phyloP scores from a whole-genome alignment of 1,284 basidiomycete genomes.

The Phylloporus sp. region DNA sequence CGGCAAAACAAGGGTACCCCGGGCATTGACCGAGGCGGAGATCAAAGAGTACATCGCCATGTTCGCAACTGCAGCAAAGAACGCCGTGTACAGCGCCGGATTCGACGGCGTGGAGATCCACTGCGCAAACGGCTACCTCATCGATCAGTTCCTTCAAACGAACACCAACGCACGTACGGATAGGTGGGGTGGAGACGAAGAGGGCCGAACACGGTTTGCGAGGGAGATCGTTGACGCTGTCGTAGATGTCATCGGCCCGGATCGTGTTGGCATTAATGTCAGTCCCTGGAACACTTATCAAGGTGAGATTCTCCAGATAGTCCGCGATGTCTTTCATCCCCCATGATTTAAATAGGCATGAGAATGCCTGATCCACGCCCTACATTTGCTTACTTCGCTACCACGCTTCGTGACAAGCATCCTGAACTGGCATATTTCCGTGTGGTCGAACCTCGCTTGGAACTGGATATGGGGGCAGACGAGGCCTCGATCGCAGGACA shows the following conservation, averaged over 20 bases:
- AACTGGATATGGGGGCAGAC: slow-evolving; percentile 11
- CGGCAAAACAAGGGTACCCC: background rate
- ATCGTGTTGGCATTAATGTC: background rate
- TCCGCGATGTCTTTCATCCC: background rate
- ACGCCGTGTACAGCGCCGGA: background rate
- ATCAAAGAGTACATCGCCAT: background rate
- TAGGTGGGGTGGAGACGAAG: background rate
- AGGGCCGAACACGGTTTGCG: background rate
- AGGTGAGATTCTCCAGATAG: background rate
- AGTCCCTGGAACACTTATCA: background rate
- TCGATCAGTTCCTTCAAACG: background rate
- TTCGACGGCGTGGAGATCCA: no score
- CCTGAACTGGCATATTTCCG: slow-evolving; percentile 63
- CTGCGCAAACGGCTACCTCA: no score
- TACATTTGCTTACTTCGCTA: slow-evolving; percentile 40
- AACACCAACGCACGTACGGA: background rate
- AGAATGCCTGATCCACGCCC: slow-evolving; percentile 26
- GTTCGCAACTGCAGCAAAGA: background rate
- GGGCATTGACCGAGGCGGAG: background rate
- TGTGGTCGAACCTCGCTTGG: slow-evolving; percentile 54
- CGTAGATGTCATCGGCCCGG: background rate
- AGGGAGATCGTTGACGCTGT: background rate
- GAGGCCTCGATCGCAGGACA: background rate
- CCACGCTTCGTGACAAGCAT: slow-evolving; percentile 42
- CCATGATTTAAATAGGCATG: slow-evolving; percentile 26